A percentile compares a stretch with the other conserved stretches of the same genome.
Evolutionary conservation across 345 rosid genomes (phyloP).

Genomic region (Citropsis articulata): DNA sequence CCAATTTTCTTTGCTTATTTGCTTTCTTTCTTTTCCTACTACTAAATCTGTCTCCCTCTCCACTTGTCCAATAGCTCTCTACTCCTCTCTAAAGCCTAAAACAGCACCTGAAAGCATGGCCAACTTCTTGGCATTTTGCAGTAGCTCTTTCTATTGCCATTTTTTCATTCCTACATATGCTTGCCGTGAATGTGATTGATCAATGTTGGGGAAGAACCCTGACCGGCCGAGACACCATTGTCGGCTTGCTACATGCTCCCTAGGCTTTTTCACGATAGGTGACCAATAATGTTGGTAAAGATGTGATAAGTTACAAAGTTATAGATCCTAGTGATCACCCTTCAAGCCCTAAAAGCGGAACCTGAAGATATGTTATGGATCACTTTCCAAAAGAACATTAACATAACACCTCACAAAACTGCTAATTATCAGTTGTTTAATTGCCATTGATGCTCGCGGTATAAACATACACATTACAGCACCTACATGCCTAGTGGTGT

Average conservation of each 20-base stretch:
- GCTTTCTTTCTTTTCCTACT: not conserved
- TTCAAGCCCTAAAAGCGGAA: conserved; percentile 59
- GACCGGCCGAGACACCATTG: conserved; percentile 47
- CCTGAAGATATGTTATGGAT: conserved; percentile 74
- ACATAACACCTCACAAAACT: conserved; percentile 51
- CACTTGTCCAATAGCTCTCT: not conserved
- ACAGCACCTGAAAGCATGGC: conserved; percentile 4
- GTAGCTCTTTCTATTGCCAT: conserved; percentile 16
- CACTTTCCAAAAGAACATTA: conserved; percentile 63
- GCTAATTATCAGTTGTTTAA: conserved; percentile 63
- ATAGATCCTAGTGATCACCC: conserved; percentile 68
- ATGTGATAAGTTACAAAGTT: conserved; percentile 40
- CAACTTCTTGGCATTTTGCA: not conserved
- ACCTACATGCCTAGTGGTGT: conserved; percentile 54
- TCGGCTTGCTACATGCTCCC: conserved; percentile 53
- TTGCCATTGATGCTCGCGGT: conserved; percentile 74
- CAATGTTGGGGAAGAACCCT: conserved; percentile 60
- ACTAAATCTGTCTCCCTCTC: not conserved
- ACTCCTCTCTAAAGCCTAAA: not conserved
- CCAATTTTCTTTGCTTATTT: not conserved
- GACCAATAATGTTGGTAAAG: conserved; percentile 55
- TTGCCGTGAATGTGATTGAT: conserved; percentile 62
- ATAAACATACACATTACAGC: conserved; percentile 51
- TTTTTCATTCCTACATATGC: not conserved
- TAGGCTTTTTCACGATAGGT: conserved; percentile 70